Evolutionary conservation across 2,329 filamentous ascomycete genomes (phyloP).

Genomic region (Lachnellula willkommii): DNA sequence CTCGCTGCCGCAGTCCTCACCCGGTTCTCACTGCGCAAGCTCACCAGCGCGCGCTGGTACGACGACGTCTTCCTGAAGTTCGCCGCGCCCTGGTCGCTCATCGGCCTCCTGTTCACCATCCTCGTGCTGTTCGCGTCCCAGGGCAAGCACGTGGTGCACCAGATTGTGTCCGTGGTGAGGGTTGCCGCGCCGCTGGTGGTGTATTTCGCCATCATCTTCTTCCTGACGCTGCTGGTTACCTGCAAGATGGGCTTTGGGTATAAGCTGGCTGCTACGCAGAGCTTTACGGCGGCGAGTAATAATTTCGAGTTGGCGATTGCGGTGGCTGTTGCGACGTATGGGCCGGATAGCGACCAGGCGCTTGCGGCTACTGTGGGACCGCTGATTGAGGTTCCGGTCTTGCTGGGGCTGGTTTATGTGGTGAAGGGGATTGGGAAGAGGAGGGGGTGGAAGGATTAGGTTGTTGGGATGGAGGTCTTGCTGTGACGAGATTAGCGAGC

Average conservation of each 20-base stretch:
- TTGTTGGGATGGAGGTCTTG: not conserved
- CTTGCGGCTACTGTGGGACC: constrained; percentile 79
- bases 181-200: constrained; percentile 76
- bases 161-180: constrained; percentile 76
- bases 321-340: constrained; percentile 77
- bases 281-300: constrained; percentile 85
- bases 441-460: constrained; percentile 31
- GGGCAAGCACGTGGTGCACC: constrained; percentile 68
- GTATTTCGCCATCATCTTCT: constrained; percentile 75
- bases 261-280: constrained; percentile 65
- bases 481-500: not conserved
- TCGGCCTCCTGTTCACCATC: constrained; percentile 84
- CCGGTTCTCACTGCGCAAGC: constrained; percentile 53
- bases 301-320: constrained; percentile 92
- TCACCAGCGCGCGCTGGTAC: constrained; percentile 57
- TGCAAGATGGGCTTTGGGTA: constrained; percentile 70
- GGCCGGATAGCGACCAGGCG: constrained; percentile 71
- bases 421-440: constrained; percentile 54
- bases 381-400: constrained; percentile 78
- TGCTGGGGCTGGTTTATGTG: constrained; percentile 71
- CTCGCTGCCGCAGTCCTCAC: constrained; percentile 75
- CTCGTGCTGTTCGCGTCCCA: constrained; percentile 80
- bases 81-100: constrained; percentile 67
- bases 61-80: constrained; percentile 63
- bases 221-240: constrained; percentile 57